These are phyloP conservation scores for Olyra latifolia DNA, from an alignment of 176 grass and related monocot species.

Conservation along the genomic window DNA sequence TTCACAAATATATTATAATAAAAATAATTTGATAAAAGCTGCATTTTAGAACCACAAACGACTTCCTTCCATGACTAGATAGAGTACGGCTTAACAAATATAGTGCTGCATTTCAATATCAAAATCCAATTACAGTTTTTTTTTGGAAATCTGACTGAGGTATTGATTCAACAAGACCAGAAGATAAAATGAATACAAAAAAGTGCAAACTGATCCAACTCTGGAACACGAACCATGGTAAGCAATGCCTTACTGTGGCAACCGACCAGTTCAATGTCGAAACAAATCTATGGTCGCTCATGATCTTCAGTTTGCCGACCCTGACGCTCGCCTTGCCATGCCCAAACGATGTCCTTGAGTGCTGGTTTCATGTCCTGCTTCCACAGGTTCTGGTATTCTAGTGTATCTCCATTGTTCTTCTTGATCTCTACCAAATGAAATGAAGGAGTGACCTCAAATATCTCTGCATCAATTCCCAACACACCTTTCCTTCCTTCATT, in stretches of 20 bases:
- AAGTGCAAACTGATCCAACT: background rate
- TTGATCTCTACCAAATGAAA: slow-evolving; percentile 55
- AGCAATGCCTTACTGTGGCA: background rate
- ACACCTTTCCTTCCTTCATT: slow-evolving; percentile 55
- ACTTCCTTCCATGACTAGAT: too few relatives aligned
- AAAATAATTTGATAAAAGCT: too few relatives aligned
- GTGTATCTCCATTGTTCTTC: slow-evolving; percentile 44
- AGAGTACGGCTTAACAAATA: background rate
- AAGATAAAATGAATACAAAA: background rate
- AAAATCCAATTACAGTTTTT: background rate
- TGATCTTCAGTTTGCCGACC: background rate
- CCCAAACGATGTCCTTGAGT: slow-evolving; percentile 51
- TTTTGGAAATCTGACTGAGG: background rate
- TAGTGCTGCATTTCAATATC: background rate
- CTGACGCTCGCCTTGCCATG: slow-evolving; percentile 43
- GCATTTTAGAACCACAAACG: too few relatives aligned
- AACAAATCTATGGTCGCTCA: background rate
- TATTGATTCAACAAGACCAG: background rate
- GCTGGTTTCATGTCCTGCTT: slow-evolving; percentile 41
- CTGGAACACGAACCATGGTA: background rate
- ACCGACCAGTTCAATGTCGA: background rate
- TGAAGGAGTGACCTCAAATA: slow-evolving; percentile 44
- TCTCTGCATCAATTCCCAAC: slow-evolving; percentile 42
- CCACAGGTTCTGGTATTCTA: slow-evolving; percentile 44
- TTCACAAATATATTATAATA: too few relatives aligned